These are phyloP conservation scores for Magnolia officinalis DNA, from an alignment of 164 flowering plant species.

Conservation along the genomic window DNA sequence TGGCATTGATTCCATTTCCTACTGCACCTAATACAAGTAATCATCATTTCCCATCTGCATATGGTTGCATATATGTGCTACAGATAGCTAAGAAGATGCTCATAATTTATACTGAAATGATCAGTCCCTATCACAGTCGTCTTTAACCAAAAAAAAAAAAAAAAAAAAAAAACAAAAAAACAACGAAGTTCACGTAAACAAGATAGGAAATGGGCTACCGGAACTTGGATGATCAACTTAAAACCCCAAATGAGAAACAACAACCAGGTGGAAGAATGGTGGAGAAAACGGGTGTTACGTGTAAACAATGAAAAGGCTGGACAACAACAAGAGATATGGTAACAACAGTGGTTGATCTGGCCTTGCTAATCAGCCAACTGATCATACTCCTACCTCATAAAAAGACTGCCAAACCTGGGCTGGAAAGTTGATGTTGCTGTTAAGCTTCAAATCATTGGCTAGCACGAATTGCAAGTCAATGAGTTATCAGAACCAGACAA, in stretches of 20 bases:
- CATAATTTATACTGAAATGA: no score
- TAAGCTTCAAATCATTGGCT: slow-evolving; percentile 3
- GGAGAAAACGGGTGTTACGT: slow-evolving; percentile 5
- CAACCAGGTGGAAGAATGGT: background rate
- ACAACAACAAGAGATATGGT: slow-evolving; percentile 7
- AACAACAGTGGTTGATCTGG: slow-evolving; percentile 15
- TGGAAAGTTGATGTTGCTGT: slow-evolving; percentile 1
- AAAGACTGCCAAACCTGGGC: slow-evolving; percentile 10
- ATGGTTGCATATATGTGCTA: no score
- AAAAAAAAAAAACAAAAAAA: no score
- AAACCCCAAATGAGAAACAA: background rate
- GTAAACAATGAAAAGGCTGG: background rate
- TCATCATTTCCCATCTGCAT: no score
- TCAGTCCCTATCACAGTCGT: background rate
- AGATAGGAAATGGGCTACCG: background rate
- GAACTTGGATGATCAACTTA: background rate
- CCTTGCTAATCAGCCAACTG: background rate
- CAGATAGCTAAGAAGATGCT: no score
- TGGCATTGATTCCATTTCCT: background rate
- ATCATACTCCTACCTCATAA: slow-evolving; percentile 5
- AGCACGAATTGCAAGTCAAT: slow-evolving; percentile 1
- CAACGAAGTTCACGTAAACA: background rate
- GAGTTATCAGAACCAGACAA: slow-evolving; percentile 15
- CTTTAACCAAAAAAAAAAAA: no score
- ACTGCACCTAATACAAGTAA: background rate